Base-by-base conservation (phyloP, 2,329 filamentous ascomycete species). In the Ophiostoma sp. region DNA sequence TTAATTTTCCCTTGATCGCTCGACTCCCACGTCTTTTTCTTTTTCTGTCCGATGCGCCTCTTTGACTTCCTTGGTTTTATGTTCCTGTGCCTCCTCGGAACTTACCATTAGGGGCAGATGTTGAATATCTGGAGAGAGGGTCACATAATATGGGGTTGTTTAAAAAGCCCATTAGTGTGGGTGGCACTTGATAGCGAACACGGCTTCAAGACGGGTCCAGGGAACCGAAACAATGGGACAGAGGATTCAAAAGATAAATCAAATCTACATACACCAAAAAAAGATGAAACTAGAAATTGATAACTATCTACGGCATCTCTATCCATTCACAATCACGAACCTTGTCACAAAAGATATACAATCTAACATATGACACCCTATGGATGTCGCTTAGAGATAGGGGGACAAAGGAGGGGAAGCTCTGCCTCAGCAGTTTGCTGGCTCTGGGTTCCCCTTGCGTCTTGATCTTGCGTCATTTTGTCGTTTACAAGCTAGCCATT, bases 391-490 rank as follows among this genome's bases (percentile, higher is more conserved):
- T 63, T 39, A 31, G 22, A n/a, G 31, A 22, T n/a, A 64, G 33
- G 36, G n/a, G 25, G 36, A 22, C n/a, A 42, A 25, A 42, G 59
- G 36, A 66, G 61, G 36, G 61, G 33, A 45, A 66, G n/a, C 5
- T 6, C 11, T 66, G 22, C 36, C 36, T 17, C 36, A 45, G 22
- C n/a, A 36, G n/a, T 8, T 8, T 66, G 36, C 36, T 28, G 36
- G n/a, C 2, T 28, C 36, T 28, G 36, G n/a, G 5, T 28, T 36
- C 22, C 61, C 61, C 36, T 45, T 66, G 61, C 61, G 39, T 66
- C 61, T 42, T 66, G 61, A 28, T 28, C 61, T 64, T 64, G 59
- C 33, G n/a, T 25, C 59, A 45, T 45, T 66, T 66, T 22, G 17
- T 36, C 19, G 19, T 39, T 39, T 11, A 22, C 6, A 3, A 28